Conservation (phyloP, 805 yeast species). For the Cyberlindnera bimundalis region DNA sequence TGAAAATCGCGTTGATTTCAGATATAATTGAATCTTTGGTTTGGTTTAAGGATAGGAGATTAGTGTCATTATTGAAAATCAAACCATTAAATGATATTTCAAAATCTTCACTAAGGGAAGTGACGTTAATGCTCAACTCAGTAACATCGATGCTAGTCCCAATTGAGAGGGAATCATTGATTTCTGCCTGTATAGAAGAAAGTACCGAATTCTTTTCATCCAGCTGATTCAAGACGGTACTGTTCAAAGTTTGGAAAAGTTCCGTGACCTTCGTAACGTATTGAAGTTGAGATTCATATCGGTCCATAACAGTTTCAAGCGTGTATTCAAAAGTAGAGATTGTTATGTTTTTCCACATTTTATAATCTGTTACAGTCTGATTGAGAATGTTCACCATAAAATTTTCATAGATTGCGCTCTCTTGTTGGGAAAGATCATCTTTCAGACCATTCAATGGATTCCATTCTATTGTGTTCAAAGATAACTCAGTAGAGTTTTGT, state of each 20-base stretch:
- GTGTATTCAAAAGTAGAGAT: slow-evolving; percentile 1
- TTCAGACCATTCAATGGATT: neutral
- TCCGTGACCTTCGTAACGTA: neutral
- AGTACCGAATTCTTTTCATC: neutral
- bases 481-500: neutral
- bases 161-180: slow-evolving; percentile 7
- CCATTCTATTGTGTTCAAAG: neutral
- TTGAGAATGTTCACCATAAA: neutral
- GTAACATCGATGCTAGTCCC: slow-evolving; percentile 5
- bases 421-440: neutral
- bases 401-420: neutral
- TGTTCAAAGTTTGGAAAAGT: slow-evolving; percentile 3
- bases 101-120: neutral
- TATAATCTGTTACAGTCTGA: neutral
- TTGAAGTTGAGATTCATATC: neutral
- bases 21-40: slow-evolving; percentile 1
- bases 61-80: neutral
- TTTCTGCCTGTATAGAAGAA: neutral
- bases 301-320: neutral
- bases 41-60: neutral
- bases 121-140: slow-evolving; percentile 5
- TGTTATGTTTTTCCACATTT: slow-evolving; percentile 4
- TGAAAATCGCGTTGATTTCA: slow-evolving; percentile 4
- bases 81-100: neutral
- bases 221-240: slow-evolving; percentile 4